A percentile compares a stretch with the other conserved stretches of the same genome.
Conservation (phyloP, 805 yeast genomes). For the Suhomyces canberraensis region DNA sequence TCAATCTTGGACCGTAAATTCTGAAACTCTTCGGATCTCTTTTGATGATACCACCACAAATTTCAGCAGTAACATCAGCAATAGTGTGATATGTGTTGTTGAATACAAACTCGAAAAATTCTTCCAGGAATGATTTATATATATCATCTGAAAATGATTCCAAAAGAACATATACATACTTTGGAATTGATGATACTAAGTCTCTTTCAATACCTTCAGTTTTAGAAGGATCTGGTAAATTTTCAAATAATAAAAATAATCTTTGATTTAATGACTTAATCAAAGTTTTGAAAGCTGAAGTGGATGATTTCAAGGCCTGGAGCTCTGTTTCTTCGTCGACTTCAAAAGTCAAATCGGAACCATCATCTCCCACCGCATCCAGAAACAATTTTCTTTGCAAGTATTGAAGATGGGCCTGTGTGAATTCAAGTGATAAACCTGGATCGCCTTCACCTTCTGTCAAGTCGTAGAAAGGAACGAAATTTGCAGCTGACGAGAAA, state of each 20-base stretch:
- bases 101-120: constrained; percentile 55
- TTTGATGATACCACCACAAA: constrained; percentile 69
- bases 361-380: constrained; percentile 10
- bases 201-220: constrained; percentile 51
- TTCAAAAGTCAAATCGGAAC: constrained; percentile 21
- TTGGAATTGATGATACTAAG: constrained; percentile 36
- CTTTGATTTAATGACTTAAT: constrained; percentile 55
- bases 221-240: constrained; percentile 57
- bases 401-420: constrained; percentile 58
- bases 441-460: constrained; percentile 42
- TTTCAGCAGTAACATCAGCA: constrained; percentile 64
- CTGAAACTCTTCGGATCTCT: constrained; percentile 53
- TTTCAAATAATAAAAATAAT: constrained; percentile 62
- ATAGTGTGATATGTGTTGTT: constrained; percentile 58
- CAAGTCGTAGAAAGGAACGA: constrained; percentile 68
- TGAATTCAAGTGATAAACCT: constrained; percentile 47
- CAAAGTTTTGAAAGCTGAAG: constrained; percentile 64
- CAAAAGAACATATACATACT: constrained; percentile 29
- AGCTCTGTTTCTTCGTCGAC: constrained; percentile 46
- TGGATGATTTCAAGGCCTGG: constrained; percentile 66
- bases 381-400: constrained; percentile 44
- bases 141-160: constrained; percentile 62
- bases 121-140: constrained; percentile 43
- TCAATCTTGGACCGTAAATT: constrained; percentile 42
- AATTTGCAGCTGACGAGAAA: constrained; percentile 66